A percentile compares a stretch with the other conserved stretches of the same genome.
phyloP scores from a whole-genome alignment of 441 rosid genomes.

The Populus hybrid region DNA sequence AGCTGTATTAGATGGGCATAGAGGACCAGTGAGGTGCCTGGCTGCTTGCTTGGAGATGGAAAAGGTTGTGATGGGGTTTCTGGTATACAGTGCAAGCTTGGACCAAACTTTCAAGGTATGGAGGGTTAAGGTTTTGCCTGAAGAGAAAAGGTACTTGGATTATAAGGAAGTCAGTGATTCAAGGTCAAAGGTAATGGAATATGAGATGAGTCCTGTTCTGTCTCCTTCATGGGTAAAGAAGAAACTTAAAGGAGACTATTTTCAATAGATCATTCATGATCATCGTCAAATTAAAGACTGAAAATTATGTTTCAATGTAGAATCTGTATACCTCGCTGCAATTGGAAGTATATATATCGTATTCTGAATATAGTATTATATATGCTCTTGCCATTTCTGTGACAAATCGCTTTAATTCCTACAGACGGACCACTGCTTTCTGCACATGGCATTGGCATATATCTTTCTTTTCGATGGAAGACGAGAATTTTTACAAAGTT shows the following conservation, averaged over 20 bases:
- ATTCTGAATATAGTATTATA: neutral
- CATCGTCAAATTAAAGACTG: neutral
- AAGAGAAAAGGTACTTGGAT: slow-evolving; percentile 27
- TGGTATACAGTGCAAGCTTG: slow-evolving; percentile 51
- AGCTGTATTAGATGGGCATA: slow-evolving; percentile 53
- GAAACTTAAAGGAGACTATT: slow-evolving; percentile 33
- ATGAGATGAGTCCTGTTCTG: slow-evolving; percentile 48
- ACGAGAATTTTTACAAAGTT: too few species aligned
- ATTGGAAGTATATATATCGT: neutral
- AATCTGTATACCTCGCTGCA: neutral
- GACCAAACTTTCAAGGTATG: slow-evolving; percentile 49
- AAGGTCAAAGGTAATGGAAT: slow-evolving; percentile 19
- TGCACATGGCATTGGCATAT: too few species aligned
- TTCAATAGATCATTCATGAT: slow-evolving; percentile 15
- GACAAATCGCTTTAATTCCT: neutral
- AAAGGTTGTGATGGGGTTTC: slow-evolving; percentile 39
- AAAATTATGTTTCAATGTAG: neutral
- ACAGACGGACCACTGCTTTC: neutral
- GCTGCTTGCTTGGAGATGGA: slow-evolving; percentile 44
- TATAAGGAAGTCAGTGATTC: slow-evolving; percentile 17
- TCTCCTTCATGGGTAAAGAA: slow-evolving; percentile 62
- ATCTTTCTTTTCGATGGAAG: too few species aligned
- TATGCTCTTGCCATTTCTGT: too few species aligned
- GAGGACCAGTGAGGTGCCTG: slow-evolving; percentile 52
- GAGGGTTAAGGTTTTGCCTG: slow-evolving; percentile 50